A percentile compares a stretch with the other conserved stretches of the same genome.
phyloP scores from a whole-genome alignment of 1,284 basidiomycete species.

The Pascua guehoae region DNA sequence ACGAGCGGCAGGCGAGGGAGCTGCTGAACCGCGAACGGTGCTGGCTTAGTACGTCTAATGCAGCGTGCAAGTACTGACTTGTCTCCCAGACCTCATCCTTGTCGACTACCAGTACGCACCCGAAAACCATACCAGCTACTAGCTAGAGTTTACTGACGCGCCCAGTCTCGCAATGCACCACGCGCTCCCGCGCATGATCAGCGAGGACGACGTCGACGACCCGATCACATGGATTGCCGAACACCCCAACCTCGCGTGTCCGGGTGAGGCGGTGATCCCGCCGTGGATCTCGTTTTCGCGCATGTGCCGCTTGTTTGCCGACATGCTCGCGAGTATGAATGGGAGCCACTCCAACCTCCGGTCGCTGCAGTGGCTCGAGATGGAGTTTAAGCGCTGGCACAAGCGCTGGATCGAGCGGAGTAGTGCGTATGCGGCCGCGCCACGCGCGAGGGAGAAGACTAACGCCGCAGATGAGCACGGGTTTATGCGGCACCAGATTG shows the following conservation, averaged over 20 bases:
- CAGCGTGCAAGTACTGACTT: background rate
- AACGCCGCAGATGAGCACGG: slow-evolving; percentile 15
- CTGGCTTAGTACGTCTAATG: slow-evolving; percentile 26
- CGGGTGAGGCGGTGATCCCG: slow-evolving; percentile 32
- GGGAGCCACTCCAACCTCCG: slow-evolving; percentile 26
- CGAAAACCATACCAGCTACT: no score
- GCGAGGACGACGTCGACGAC: slow-evolving; percentile 24
- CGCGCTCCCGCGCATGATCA: slow-evolving; percentile 28
- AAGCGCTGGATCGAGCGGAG: slow-evolving; percentile 28
- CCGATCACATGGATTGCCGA: slow-evolving; percentile 31
- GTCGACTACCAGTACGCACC: slow-evolving; percentile 27
- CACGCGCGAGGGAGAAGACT: background rate
- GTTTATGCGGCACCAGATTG: slow-evolving; percentile 19
- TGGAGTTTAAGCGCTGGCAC: slow-evolving; percentile 29
- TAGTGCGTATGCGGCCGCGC: slow-evolving; percentile 7
- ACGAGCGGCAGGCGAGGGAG: slow-evolving; percentile 30
- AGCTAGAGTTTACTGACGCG: background rate
- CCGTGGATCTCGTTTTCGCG: slow-evolving; percentile 30
- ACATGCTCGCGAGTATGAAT: slow-evolving; percentile 28
- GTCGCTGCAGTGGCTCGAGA: slow-evolving; percentile 27
- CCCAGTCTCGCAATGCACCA: slow-evolving; percentile 28
- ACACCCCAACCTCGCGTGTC: slow-evolving; percentile 30
- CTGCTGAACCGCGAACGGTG: slow-evolving; percentile 28
- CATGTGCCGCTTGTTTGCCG: slow-evolving; percentile 25
- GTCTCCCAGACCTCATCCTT: slow-evolving; percentile 24